Evolutionary conservation across 2,329 filamentous ascomycete genomes (phyloP), one percentile per base, ranked within the genome.

Genomic region (Rhynchosporium agropyri): DNA sequence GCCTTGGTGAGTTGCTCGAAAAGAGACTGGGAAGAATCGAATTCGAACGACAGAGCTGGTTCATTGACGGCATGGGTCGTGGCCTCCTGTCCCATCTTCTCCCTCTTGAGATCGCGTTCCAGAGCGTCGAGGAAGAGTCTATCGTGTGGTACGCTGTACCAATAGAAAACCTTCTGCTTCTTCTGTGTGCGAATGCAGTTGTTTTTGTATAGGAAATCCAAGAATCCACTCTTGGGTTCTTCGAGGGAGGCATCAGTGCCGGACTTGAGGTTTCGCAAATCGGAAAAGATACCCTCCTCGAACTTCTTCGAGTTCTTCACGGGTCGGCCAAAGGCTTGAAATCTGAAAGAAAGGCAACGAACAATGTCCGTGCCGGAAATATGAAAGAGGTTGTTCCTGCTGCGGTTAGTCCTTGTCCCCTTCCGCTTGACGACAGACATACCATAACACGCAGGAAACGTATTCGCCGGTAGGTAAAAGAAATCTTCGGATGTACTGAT

Each of bases 281-380:
- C 95, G 49, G 95, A 99, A 79, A 99, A 99, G 79, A 99, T 98
- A 71, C 95, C 95, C 79, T 99, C 95, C 79, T 99, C 95, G 75
- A 99, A 99, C 79, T 99, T 99, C 83, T 99, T 99, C 46, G 94
- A 96, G 82, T 99, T 99, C 84, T 97, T 98, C 66, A 99, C 95
- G 0, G 95, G 95, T 62, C 95, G 91, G 72, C 95, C 95, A 75
- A 99, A 99, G 58, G 95, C 95, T 81, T 98, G 95, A 80, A 99
- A 99, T 76, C 95, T 86, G 81, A 99, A 99, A 7, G 95, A 96
- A 51, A 99, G 85, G 75, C 95, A 99, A 85, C 95, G 89, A 66
- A 99, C 95, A 74, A 99, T 99, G 78, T 99, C 95, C 71, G 95
- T 99, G 67, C 95, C 95, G 31, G 95, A 98, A 74, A 99, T 96